Conservation (phyloP, 495 filamentous ascomycete genomes). For the Penicillium coprophilum region DNA sequence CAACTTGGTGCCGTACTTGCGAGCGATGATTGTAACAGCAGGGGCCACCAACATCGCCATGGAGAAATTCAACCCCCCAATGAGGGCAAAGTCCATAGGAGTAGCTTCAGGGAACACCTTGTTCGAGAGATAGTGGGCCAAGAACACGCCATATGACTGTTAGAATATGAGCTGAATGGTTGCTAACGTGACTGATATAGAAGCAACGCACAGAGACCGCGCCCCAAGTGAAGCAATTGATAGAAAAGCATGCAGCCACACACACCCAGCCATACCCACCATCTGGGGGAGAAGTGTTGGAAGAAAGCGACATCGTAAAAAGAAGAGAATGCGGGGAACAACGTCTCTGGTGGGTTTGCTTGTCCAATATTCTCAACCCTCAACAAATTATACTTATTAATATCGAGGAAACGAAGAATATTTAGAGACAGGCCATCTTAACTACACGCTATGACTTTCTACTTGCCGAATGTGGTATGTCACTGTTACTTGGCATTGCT, state of each 20-base stretch:
- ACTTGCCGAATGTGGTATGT: background rate
- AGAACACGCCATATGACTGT: constrained; percentile 20
- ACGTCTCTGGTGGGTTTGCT: too few relatives aligned
- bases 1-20: constrained; percentile 34
- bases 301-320: too few relatives aligned
- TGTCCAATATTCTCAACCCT: too few relatives aligned
- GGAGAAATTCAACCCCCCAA: constrained; percentile 13
- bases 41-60: constrained; percentile 9
- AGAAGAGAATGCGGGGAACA: too few relatives aligned
- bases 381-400: too few relatives aligned
- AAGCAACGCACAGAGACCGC: constrained; percentile 13
- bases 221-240: constrained; percentile 47
- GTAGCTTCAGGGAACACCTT: constrained; percentile 11
- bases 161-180: background rate
- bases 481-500: background rate
- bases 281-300: constrained; percentile 9
- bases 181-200: background rate
- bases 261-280: constrained; percentile 51
- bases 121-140: constrained; percentile 13
- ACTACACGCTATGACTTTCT: background rate
- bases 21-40: constrained; percentile 28
- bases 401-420: too few relatives aligned
- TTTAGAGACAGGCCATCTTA: background rate
- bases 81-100: constrained; percentile 14
- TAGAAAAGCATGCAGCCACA: constrained; percentile 26